phyloP scores from a whole-genome alignment of 176 grass and related monocot species.

The Musa acuminata region DNA sequence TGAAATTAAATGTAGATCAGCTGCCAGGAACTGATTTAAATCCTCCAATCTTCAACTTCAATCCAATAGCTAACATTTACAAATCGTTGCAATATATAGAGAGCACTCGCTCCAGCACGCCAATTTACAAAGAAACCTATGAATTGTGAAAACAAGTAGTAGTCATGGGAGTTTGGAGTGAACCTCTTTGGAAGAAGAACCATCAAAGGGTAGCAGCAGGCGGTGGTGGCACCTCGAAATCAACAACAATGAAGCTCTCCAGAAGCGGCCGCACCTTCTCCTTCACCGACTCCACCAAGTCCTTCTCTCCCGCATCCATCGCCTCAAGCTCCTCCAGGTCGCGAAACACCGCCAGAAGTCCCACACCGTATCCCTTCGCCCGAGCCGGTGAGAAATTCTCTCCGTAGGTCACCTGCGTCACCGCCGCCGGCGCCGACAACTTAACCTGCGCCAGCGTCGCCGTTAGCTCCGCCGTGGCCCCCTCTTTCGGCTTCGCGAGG shows the following conservation, averaged over 20 bases:
- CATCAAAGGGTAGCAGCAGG: conserved; percentile 45
- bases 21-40: neutral
- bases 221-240: conserved; percentile 42
- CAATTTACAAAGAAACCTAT: neutral
- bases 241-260: conserved; percentile 57
- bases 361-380: conserved; percentile 80
- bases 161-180: neutral
- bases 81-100: neutral
- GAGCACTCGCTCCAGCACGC: neutral
- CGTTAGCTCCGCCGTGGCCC: conserved; percentile 29
- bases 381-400: conserved; percentile 81
- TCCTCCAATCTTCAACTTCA: neutral
- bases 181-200: neutral
- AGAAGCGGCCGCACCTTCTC: conserved; percentile 51
- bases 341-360: conserved; percentile 61
- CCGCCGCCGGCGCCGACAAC: conserved; percentile 26
- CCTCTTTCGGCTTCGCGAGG: conserved; percentile 57
- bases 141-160: neutral
- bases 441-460: conserved; percentile 35
- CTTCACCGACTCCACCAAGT: conserved; percentile 50
- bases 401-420: conserved; percentile 50
- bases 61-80: neutral
- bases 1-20: neutral
- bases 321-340: conserved; percentile 55
- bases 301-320: conserved; percentile 44